Base-by-base conservation (phyloP, 805 yeast species). In the Ascoidea rubescens region DNA sequence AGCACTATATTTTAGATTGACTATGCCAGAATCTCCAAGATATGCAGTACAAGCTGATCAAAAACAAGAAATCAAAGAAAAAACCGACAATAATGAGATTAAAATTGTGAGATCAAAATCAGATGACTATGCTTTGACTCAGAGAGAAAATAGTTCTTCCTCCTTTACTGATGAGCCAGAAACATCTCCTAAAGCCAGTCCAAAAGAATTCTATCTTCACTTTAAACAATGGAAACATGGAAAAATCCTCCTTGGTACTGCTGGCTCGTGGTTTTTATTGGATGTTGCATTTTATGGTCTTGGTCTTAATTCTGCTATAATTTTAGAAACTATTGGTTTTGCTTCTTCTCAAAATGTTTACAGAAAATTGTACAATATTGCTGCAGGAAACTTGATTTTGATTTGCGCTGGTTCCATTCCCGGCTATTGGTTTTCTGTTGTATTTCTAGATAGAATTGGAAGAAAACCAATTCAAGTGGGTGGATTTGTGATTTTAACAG, bases 21-120 rank as follows among this genome's bases (percentile, higher is more conserved):
- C 96, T 58, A 89, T 86, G 67, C 96, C 95, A 59, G 96, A 87
- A 74, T 87, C 95, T 52, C 96, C 96, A 71, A 83, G 96, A 75
- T 88, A 85, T 73, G 73, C 88, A 50, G 75, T 87, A 65, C 69
- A 77, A 53, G 81, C 81, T 52, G 82, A 78, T 48, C 10, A 28
- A 10, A 30, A 51, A 45, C 60, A 64, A 72, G 55, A 74, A 10
- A 59, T 69, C 46, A 63, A 77, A 53, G 80, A 80, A 62, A 61
- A 62, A 52, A 64, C 64, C 53, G 83, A 82, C 63, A 62, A 73
- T 55, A 82, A 82, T 52, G 70, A 58, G 8, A 63, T 52, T 14
- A 71, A 61, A n/a, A 75, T 68, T 53, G 69, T 74, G 51, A 72
- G 8, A 2, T 37, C 43, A 37, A 37, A 37, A 10, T 37, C 43